These are phyloP conservation scores for Chloromonas sp. DNA, from an alignment of 163 green algal species.

Conservation along the genomic window DNA sequence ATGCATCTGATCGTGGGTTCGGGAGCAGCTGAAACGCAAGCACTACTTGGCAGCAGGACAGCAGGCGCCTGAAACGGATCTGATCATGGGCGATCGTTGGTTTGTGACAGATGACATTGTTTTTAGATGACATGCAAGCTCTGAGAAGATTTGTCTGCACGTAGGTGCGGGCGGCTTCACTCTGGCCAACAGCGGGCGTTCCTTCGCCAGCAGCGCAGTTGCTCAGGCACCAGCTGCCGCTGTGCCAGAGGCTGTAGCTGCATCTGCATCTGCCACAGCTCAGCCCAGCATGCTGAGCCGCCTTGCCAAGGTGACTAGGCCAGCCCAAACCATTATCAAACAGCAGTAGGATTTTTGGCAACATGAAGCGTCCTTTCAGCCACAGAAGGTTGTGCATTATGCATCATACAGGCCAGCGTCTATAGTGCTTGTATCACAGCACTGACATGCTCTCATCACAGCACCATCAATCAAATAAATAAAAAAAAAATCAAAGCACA, in stretches of 20 bases:
- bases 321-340: conserved; percentile 2
- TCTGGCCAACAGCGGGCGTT: neutral
- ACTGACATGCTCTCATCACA: neutral
- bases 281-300: conserved; percentile 10
- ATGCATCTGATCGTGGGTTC: neutral
- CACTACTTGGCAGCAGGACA: neutral
- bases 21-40: neutral
- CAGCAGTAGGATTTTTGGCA: neutral
- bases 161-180: neutral
- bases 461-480: neutral
- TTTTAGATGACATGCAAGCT: neutral
- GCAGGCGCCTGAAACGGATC: neutral
- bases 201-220: conserved; percentile 3
- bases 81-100: too few species aligned
- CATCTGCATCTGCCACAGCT: neutral
- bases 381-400: neutral
- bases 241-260: conserved; percentile 3
- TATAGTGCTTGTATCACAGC: neutral
- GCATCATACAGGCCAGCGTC: neutral
- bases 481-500: neutral
- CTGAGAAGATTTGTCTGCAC: neutral
- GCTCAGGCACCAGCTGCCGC: neutral
- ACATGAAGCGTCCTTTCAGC: neutral
- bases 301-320: neutral
- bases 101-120: too few species aligned